Conservation (phyloP, 371 early-diverging fungal species). For the Lichtheimia ramosa region DNA sequence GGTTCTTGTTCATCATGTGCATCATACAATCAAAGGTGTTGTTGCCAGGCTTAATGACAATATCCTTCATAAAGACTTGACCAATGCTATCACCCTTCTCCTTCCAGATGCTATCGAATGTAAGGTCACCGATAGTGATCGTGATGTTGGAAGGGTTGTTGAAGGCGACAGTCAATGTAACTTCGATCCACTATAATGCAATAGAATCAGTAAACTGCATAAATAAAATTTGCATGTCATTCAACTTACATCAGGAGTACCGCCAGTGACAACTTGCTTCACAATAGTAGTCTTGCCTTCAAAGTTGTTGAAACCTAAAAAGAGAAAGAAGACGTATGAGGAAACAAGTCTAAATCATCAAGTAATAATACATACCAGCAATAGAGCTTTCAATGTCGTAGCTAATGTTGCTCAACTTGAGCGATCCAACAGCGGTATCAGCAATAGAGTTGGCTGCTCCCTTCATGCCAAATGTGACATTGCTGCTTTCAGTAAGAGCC, state of each 20-base stretch:
- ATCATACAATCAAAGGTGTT: conserved; percentile 25
- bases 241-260: conserved; percentile 19
- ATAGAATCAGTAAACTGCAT: conserved; percentile 34
- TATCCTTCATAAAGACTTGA: conserved; percentile 18
- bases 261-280: conserved; percentile 42
- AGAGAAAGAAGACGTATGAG: neutral
- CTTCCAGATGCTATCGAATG: conserved; percentile 27
- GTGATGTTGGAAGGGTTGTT: conserved; percentile 55
- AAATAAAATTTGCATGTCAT: conserved; percentile 21
- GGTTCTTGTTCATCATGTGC: conserved; percentile 21
- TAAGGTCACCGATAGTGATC: conserved; percentile 41
- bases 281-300: conserved; percentile 40
- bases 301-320: conserved; percentile 39
- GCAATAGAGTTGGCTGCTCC: conserved; percentile 52
- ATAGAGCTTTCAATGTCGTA: conserved; percentile 46
- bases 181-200: conserved; percentile 15
- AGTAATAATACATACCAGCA: conserved; percentile 35
- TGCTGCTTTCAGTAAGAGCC: conserved; percentile 39
- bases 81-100: conserved; percentile 16
- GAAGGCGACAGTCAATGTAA: conserved; percentile 35
- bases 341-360: neutral
- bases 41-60: conserved; percentile 27
- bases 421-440: conserved; percentile 50
- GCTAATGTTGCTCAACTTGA: conserved; percentile 43
- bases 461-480: conserved; percentile 41